These are phyloP conservation scores for Teunomyces lycoperdinae DNA, from an alignment of 805 yeast genomes.

Conservation along the genomic window DNA sequence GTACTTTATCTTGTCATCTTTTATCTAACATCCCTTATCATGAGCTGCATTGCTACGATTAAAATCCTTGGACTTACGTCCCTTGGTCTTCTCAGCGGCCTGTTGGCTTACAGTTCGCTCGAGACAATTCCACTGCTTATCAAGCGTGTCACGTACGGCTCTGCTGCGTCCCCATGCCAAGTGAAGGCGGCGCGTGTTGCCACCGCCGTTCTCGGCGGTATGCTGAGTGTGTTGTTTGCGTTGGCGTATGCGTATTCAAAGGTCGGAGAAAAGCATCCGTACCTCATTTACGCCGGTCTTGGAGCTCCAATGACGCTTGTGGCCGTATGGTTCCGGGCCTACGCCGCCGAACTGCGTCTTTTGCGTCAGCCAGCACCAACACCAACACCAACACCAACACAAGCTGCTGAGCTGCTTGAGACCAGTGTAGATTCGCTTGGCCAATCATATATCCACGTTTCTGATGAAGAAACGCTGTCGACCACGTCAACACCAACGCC, in stretches of 20 bases:
- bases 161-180: constrained; percentile 11
- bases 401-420: not conserved
- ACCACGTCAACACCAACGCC: constrained; percentile 28
- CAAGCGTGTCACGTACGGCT: constrained; percentile 22
- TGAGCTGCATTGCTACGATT: constrained; percentile 42
- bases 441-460: constrained; percentile 41
- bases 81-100: constrained; percentile 61
- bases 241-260: constrained; percentile 60
- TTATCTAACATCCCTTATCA: not conserved
- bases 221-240: constrained; percentile 51
- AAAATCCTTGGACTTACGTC: constrained; percentile 66
- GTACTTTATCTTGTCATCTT: not conserved
- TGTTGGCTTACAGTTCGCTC: constrained; percentile 42
- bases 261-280: constrained; percentile 62
- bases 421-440: constrained; percentile 30
- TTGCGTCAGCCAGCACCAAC: constrained; percentile 4
- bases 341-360: constrained; percentile 15
- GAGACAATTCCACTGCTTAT: constrained; percentile 28
- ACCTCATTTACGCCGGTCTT: constrained; percentile 61
- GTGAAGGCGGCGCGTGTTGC: constrained; percentile 20
- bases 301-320: constrained; percentile 47
- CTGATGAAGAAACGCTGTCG: constrained; percentile 35
- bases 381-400: not conserved
- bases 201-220: constrained; percentile 39
- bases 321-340: constrained; percentile 14